A percentile compares a stretch with the other conserved stretches of the same genome.
These are phyloP conservation scores for Prillingera fragicola DNA, from an alignment of 1,284 basidiomycete genomes.

Conservation along the genomic window DNA sequence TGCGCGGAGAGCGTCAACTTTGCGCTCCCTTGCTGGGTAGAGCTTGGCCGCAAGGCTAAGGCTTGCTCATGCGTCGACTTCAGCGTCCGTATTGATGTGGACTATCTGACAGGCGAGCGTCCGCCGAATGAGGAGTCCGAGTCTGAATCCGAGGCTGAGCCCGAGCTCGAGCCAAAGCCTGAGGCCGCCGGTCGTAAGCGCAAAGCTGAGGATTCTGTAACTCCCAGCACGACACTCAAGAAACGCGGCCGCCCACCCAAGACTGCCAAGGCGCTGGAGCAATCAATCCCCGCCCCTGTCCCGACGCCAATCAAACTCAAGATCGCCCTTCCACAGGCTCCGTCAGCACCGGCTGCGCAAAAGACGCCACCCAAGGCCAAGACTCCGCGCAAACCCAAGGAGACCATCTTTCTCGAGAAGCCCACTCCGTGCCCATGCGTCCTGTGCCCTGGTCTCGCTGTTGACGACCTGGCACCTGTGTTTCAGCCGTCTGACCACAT, in stretches of 20 bases:
- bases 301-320: neutral
- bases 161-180: neutral
- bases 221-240: too few species aligned
- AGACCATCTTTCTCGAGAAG: conserved; percentile 19
- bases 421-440: conserved; percentile 59
- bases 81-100: conserved; percentile 87
- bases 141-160: neutral
- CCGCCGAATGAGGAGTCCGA: conserved; percentile 1
- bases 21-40: conserved; percentile 90
- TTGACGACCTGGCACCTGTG: conserved; percentile 60
- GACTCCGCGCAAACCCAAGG: too few species aligned
- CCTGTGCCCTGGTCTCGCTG: conserved; percentile 63
- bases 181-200: neutral
- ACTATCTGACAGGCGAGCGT: conserved; percentile 58
- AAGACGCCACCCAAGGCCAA: too few species aligned
- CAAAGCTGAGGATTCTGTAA: neutral
- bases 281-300: too few species aligned
- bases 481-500: conserved; percentile 21
- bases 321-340: too few species aligned
- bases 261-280: too few species aligned
- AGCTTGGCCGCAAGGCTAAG: conserved; percentile 74
- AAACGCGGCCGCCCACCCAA: too few species aligned
- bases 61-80: conserved; percentile 76
- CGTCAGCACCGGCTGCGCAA: too few species aligned
- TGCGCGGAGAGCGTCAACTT: conserved; percentile 98